These are phyloP conservation scores for Globisporangium megalacanthum DNA, from an alignment of 352 stramenopile species.

Conservation along the genomic window DNA sequence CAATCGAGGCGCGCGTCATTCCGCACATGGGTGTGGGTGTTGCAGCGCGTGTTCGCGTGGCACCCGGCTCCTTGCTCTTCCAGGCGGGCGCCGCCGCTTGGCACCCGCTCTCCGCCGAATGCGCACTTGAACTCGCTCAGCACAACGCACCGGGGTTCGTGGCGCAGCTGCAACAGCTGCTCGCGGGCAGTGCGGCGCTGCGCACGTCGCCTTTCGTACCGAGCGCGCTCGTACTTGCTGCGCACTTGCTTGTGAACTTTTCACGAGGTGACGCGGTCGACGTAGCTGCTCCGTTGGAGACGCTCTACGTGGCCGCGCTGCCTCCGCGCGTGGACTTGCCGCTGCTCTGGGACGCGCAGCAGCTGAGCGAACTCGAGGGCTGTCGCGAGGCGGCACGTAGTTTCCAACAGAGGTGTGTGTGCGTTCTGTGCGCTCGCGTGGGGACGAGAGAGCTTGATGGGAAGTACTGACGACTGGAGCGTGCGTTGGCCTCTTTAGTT, in stretches of 20 bases:
- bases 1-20: conserved; percentile 40
- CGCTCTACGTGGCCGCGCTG: conserved; percentile 57
- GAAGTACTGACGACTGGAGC: not conserved
- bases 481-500: conserved; percentile 13
- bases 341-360: conserved; percentile 58
- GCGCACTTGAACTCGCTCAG: conserved; percentile 50
- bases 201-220: conserved; percentile 41
- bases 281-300: conserved; percentile 20
- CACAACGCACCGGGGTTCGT: conserved; percentile 63
- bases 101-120: conserved; percentile 74
- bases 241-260: conserved; percentile 64
- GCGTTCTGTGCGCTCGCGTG: not conserved
- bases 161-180: conserved; percentile 41
- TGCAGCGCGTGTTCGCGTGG: conserved; percentile 43
- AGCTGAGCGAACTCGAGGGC: conserved; percentile 56
- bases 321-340: conserved; percentile 56
- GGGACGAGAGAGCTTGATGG: not conserved
- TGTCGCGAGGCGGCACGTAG: conserved; percentile 51
- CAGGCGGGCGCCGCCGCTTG: conserved; percentile 48
- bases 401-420: conserved; percentile 58
- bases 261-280: conserved; percentile 18
- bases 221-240: conserved; percentile 58
- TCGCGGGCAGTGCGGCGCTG: conserved; percentile 27
- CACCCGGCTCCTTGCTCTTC: conserved; percentile 60
- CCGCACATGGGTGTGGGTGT: conserved; percentile 64